phyloP scores from a whole-genome alignment of 345 rosid species.

The Eucalyptus polyanthemos region DNA sequence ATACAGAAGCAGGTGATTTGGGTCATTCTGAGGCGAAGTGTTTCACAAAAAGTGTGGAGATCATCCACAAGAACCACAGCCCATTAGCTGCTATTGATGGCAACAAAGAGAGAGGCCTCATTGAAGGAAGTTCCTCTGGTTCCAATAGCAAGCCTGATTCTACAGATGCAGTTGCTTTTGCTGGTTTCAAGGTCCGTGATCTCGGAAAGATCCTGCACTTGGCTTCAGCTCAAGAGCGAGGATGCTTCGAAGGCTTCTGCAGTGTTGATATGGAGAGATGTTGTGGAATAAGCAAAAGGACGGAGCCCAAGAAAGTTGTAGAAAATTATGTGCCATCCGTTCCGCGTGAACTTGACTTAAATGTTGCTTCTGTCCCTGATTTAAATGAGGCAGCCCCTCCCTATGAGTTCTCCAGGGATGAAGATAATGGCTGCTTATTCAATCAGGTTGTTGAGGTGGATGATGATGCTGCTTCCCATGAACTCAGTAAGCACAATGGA shows the following conservation, averaged over 20 bases:
- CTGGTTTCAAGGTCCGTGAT: constrained; percentile 64
- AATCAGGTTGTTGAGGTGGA: constrained; percentile 47
- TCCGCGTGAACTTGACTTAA: constrained; percentile 63
- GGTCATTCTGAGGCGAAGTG: constrained; percentile 68
- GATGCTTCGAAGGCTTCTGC: constrained; percentile 55
- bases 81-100: constrained; percentile 5
- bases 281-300: constrained; percentile 25
- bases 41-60: constrained; percentile 56
- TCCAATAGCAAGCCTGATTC: constrained; percentile 14
- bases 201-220: constrained; percentile 55
- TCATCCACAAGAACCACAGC: constrained; percentile 31
- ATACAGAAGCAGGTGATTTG: constrained; percentile 33
- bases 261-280: constrained; percentile 45
- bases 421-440: constrained; percentile 62
- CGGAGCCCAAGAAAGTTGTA: constrained; percentile 15
- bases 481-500: constrained; percentile 37
- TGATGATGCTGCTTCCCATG: constrained; percentile 71
- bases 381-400: constrained; percentile 82
- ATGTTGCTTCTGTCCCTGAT: constrained; percentile 80
- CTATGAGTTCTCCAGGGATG: constrained; percentile 73
- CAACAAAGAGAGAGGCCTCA: constrained; percentile 15
- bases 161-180: constrained; percentile 15
- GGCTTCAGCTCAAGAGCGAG: constrained; percentile 72
- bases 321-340: constrained; percentile 29
- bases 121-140: constrained; percentile 26